Evolutionary conservation across 2,329 filamentous ascomycete species (phyloP), one percentile per base, ranked within the genome.

Genomic region (Alternaria consortialis): DNA sequence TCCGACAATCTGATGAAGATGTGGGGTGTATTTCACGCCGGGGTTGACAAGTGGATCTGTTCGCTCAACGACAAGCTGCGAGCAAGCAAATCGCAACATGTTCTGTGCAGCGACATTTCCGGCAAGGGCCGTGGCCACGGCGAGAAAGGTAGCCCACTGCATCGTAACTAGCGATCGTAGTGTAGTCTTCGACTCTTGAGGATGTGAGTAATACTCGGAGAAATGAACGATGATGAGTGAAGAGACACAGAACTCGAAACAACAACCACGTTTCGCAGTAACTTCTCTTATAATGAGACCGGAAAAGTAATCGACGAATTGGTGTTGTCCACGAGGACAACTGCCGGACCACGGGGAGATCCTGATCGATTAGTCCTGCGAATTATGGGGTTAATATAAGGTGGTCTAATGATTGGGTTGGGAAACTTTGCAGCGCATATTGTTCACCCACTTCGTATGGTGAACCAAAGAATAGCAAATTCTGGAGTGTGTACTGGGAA

Each of bases 11-110:
- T 77, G 73, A 50, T 77, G 74, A 57, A 77, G 67, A 74, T 77
- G 74, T 5, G 74, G 74, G 32, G 74, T 77, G 66, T 72, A 77
- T 55, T 72, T 74, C 64, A 74, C 72, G 32, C 74, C 73, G 2
- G 73, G 74, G 58, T 77, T 76, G 62, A 76, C 73, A 32, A 75
- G 66, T 40, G 74, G 74, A 63, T 76, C 74, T 20, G 70, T 73
- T 52, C 74, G 69, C 58, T 77, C 74, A 57, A 76, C 73, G 43
- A 77, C 74, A 12, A 77, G 66, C 62, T 76, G 74, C 34, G 74
- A 77, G 68, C 74, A 77, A 23, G 74, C 72, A 39, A 76, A 77
- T 47, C 73, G 72, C 60, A 77, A 64, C 74, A 77, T 77, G 29
- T 67, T 71, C 50, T 72, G 69, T 46, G 73, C 72, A 44, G 67